These are phyloP conservation scores for Flaveria robusta DNA, from an alignment of 129 eudicot species.

Conservation along the genomic window DNA sequence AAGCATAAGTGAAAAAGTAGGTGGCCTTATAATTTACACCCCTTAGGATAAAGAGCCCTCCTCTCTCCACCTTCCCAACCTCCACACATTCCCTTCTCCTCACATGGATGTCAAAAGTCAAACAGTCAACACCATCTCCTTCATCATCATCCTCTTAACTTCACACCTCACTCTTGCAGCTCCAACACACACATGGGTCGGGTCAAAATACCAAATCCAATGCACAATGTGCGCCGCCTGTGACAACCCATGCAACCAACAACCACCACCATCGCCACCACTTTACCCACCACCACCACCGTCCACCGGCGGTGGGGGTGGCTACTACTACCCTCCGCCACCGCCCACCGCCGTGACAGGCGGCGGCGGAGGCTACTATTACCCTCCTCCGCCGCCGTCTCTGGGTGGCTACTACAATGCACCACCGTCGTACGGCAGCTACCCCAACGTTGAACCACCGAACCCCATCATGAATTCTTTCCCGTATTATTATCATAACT, in stretches of 20 bases:
- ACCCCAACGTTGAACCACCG: conserved; percentile 66
- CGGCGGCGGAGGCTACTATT: conserved; percentile 27
- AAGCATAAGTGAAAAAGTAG: background rate
- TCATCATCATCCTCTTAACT: conserved; percentile 22
- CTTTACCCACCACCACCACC: conserved; percentile 42
- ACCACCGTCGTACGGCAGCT: conserved; percentile 31
- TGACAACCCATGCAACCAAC: conserved; percentile 77
- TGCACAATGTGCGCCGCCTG: conserved; percentile 91
- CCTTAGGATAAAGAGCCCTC: conserved; percentile 20
- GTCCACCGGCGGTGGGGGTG: background rate
- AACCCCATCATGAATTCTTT: conserved; percentile 76
- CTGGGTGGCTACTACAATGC: conserved; percentile 25
- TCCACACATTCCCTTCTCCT: conserved; percentile 20
- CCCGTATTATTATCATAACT: conserved; percentile 71
- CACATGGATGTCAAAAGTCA: conserved; percentile 38
- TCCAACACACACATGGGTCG: conserved; percentile 48
- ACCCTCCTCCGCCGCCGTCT: conserved; percentile 46
- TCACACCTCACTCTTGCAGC: conserved; percentile 29
- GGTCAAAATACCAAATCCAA: conserved; percentile 74
- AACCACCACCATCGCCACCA: conserved; percentile 47
- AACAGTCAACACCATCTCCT: conserved; percentile 26
- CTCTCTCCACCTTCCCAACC: background rate
- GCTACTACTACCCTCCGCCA: conserved; percentile 34
- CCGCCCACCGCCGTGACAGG: conserved; percentile 31
- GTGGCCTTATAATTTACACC: background rate